Evolutionary conservation across 768 basidiomycete genomes (phyloP).

Genomic region (Lactifluus rugatus): DNA sequence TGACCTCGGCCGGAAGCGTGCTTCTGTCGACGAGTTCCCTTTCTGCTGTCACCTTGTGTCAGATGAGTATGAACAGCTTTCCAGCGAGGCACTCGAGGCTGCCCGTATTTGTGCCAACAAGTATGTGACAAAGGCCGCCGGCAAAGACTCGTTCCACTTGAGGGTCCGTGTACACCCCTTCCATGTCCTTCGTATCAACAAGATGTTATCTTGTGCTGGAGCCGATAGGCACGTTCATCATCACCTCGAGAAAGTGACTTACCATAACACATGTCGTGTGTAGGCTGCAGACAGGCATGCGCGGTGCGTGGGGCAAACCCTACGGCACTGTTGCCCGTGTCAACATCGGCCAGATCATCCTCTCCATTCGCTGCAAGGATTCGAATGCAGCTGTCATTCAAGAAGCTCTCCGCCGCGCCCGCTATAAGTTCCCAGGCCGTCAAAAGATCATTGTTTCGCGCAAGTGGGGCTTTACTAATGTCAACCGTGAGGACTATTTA

Average conservation of each 20-base stretch:
- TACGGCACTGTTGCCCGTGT: conserved; percentile 95
- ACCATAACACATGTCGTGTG: background rate
- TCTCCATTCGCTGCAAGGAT: conserved; percentile 88
- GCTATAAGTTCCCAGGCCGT: conserved; percentile 99
- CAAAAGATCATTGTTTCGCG: conserved; percentile 96
- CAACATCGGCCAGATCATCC: conserved; percentile 93
- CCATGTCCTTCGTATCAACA: conserved; percentile 99
- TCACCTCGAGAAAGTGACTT: background rate
- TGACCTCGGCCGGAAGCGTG: conserved; percentile 92
- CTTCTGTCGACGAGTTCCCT: conserved; percentile 95
- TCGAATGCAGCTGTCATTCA: conserved; percentile 77
- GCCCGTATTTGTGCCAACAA: conserved; percentile 99
- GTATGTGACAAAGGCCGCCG: conserved; percentile 95
- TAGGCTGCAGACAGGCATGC: conserved; percentile 94
- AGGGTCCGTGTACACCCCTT: conserved; percentile 95
- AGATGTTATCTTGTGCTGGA: conserved; percentile 99
- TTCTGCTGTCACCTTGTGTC: conserved; percentile 96
- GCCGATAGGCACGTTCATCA: conserved; percentile 73
- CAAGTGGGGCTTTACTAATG: conserved; percentile 99
- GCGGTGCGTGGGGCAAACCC: conserved; percentile 99
- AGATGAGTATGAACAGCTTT: conserved; percentile 96
- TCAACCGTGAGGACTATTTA: conserved; percentile 80
- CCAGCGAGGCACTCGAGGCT: conserved; percentile 92
- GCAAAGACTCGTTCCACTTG: conserved; percentile 98
- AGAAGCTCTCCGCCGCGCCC: conserved; percentile 94